Conservation (phyloP, 164 flowering plant species). For the Litsea cubeba region DNA sequence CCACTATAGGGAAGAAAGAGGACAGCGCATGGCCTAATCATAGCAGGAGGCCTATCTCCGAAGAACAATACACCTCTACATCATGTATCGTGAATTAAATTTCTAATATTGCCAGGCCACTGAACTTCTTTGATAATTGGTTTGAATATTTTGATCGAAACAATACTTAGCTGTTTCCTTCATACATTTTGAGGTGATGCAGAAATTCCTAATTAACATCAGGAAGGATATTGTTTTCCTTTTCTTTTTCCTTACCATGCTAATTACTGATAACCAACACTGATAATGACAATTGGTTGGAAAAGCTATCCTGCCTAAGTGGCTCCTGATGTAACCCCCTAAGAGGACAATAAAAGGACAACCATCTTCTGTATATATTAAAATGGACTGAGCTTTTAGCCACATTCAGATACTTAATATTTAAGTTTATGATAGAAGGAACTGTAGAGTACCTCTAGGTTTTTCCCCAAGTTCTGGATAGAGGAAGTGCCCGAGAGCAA, state of each 20-base stretch:
- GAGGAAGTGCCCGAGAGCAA: slow-evolving; percentile 49
- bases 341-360: too few species aligned
- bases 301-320: too few species aligned
- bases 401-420: neutral
- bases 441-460: slow-evolving; percentile 40
- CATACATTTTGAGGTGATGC: neutral
- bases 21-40: neutral
- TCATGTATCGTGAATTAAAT: neutral
- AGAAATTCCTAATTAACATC: neutral
- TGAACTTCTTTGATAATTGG: neutral
- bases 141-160: too few species aligned
- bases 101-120: neutral
- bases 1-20: too few species aligned
- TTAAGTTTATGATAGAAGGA: neutral
- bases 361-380: neutral
- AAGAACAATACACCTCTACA: neutral
- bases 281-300: neutral
- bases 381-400: neutral
- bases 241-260: neutral
- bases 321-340: too few species aligned
- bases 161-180: neutral
- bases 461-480: slow-evolving; percentile 20
- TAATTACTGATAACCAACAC: neutral
- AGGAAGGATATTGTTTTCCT: neutral
- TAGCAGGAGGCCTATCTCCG: neutral